Evolutionary conservation across 148 eudicot genomes (phyloP).

Genomic region (Rhododendron ferrugineum): DNA sequence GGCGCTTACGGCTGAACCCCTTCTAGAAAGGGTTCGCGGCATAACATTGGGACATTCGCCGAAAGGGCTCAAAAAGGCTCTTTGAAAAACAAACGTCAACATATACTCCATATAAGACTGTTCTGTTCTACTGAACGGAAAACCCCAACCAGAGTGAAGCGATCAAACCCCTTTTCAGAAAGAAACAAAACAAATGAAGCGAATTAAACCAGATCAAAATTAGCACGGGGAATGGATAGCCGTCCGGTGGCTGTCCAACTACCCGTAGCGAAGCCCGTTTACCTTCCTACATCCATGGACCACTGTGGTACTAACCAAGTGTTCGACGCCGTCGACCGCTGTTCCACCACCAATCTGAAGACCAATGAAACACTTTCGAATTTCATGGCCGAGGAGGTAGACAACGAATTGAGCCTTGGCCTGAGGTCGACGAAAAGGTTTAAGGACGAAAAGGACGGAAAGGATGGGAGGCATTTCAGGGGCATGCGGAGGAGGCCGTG

Average conservation of each 20-base stretch:
- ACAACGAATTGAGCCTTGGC: not conserved
- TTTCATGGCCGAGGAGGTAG: not conserved
- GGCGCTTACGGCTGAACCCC: not conserved
- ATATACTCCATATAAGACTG: not conserved
- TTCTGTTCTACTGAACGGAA: not conserved
- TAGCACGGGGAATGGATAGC: not conserved
- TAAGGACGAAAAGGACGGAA: too few relatives aligned
- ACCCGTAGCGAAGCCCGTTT: not conserved
- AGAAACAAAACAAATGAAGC: not conserved
- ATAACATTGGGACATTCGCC: too few relatives aligned
- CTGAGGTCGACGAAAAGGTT: too few relatives aligned
- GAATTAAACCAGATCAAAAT: not conserved
- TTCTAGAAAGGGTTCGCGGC: not conserved
- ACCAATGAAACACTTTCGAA: not conserved
- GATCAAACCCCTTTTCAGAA: not conserved
- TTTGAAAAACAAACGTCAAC: too few relatives aligned
- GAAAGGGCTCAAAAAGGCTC: too few relatives aligned
- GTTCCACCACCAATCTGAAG: not conserved
- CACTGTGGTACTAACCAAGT: too few relatives aligned
- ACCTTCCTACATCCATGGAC: not conserved
- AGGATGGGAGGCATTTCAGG: conserved; percentile 26
- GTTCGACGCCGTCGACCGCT: not conserved
- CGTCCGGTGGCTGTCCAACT: not conserved
- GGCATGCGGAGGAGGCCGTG: conserved; percentile 65
- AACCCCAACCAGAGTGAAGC: not conserved